Conservation (phyloP, 768 basidiomycete genomes). For the Mycena epipterygia region DNA sequence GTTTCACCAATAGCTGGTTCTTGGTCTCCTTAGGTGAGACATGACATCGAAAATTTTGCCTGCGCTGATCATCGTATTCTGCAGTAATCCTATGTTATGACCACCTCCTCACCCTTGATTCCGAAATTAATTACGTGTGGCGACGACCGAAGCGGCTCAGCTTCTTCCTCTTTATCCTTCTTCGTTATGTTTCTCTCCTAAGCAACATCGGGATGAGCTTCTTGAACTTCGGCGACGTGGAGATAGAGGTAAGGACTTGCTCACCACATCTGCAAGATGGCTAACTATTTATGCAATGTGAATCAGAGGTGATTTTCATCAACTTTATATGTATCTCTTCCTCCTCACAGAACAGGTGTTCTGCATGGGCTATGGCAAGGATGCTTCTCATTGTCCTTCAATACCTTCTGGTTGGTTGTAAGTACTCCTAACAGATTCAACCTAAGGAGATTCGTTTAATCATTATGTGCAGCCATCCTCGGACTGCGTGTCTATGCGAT, state of each 20-base stretch:
- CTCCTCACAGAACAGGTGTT: not conserved
- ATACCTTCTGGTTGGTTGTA: not conserved
- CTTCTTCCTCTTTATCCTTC: slow-evolving; percentile 6
- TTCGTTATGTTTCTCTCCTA: not conserved
- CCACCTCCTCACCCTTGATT: too few species aligned
- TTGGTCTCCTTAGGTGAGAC: too few species aligned
- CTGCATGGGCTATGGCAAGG: not conserved
- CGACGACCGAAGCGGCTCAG: slow-evolving; percentile 2
- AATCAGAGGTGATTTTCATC: not conserved
- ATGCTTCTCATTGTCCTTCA: not conserved
- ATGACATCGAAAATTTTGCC: too few species aligned
- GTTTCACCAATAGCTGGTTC: too few species aligned
- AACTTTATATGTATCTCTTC: not conserved
- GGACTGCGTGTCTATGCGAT: not conserved
- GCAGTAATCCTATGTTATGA: too few species aligned
- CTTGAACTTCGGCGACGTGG: not conserved
- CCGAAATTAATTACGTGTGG: slow-evolving; percentile 1
- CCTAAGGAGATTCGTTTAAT: too few species aligned
- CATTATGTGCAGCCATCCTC: not conserved
- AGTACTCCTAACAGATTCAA: too few species aligned
- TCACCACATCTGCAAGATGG: not conserved
- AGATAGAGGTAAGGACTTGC: not conserved
- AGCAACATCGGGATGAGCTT: not conserved
- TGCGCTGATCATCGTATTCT: too few species aligned
- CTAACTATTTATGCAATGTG: not conserved